A percentile compares a stretch with the other conserved stretches of the same genome.
Conservation (phyloP, 2,329 filamentous ascomycete species). For the Talaromyces sp. region DNA sequence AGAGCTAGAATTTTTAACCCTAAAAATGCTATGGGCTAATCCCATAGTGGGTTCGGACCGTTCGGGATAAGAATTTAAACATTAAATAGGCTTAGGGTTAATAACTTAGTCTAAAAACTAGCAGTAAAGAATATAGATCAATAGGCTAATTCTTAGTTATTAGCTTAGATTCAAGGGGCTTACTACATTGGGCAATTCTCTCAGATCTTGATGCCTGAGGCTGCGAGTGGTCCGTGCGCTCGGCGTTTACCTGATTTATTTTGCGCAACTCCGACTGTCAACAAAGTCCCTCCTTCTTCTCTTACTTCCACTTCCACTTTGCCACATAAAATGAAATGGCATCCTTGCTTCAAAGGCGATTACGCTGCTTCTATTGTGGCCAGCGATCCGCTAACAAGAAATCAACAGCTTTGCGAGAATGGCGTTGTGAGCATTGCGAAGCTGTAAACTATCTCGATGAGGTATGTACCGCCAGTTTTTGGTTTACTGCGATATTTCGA, state of each 20-base stretch:
- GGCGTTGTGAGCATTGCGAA: conserved; percentile 72
- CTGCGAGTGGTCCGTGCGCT: conserved; percentile 11
- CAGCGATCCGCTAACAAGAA: conserved; percentile 57
- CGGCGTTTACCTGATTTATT: conserved; percentile 10
- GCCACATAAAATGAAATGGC: conserved; percentile 33
- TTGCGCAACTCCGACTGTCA: background rate
- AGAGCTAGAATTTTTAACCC: too few species aligned
- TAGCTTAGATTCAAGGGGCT: too few species aligned
- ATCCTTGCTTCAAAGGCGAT: conserved; percentile 38
- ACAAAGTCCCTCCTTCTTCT: background rate
- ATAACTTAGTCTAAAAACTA: too few species aligned
- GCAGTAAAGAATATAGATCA: too few species aligned
- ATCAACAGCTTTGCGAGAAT: conserved; percentile 57
- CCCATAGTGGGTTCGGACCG: too few species aligned
- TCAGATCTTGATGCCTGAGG: too few species aligned
- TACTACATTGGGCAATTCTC: too few species aligned
- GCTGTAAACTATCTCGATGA: conserved; percentile 85
- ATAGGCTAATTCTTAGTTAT: too few species aligned
- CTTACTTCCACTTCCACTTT: background rate
- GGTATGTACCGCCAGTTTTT: conserved; percentile 45
- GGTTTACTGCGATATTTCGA: background rate
- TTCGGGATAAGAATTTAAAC: too few species aligned
- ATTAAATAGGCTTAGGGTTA: too few species aligned
- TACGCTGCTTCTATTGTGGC: conserved; percentile 82
- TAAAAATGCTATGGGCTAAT: too few species aligned